Base-by-base conservation (phyloP, 179 eudicot genomes). In the Silene noctiflora region DNA sequence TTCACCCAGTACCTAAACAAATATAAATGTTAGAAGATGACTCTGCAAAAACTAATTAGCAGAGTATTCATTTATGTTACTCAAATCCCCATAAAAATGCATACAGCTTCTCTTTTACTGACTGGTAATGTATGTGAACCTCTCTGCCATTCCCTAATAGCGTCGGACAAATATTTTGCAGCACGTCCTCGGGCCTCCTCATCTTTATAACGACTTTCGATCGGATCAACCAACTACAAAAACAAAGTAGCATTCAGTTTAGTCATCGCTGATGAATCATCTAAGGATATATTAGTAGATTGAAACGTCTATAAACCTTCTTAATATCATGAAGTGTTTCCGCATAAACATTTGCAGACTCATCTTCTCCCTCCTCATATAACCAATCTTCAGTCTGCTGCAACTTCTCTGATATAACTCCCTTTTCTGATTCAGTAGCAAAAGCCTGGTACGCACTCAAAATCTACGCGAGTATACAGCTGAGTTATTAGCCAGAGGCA, bases 381-480 rank as follows among this genome's bases (percentile, higher is more conserved):
- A 95, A 92, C 99, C 99, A 95, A 31, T 95, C 97, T 82, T 95
- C 97, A 35, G 95, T 91, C 76, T 86, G 86, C 80, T 88, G 97
- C 68, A 95, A 81, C 71, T 76, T 86, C 80, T 82, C 75, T 56
- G 93, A 88, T 48, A 95, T 86, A 4, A 77, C 84, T 75, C 89
- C 93, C 83, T 80, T 91, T 76, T 95, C 97, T 31, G 81, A 74
- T 19, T 89, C 97, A 10, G 90, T 77, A 70, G 88, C 88, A 79
- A 86, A 95, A 82, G 88, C 87, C 82, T 86, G 87, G 69, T 85
- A 91, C 22, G 88, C 83, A 84, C 81, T 75, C 67, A 87, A 84
- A 67, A 95, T 87, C 99, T 95, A 78, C 78, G 56, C 77, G 76
- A 80, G 24, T 10, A 63, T 39, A 29, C 72, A 69, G 21, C 46